Base-by-base conservation (phyloP, 441 rosid species). In the Jatropha podagrica region DNA sequence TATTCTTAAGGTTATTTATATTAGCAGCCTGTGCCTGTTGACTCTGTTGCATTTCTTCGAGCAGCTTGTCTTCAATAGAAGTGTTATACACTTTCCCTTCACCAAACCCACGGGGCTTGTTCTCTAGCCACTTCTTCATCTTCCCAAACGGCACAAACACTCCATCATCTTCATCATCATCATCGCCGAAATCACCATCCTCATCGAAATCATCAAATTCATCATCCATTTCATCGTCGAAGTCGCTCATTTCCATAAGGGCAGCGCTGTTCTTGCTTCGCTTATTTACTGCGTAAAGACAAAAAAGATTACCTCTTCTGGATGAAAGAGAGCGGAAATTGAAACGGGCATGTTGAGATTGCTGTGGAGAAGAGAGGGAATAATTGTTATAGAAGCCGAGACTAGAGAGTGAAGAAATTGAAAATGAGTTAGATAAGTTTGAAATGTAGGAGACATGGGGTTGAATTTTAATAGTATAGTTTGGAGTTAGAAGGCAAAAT, bases 51-150 rank as follows among this genome's bases (percentile, higher is more conserved):
- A 92, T 85, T 87, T 95, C 94, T 58, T 91, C 88, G 40, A 92
- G 85, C 87, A 95, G 83, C 83, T 88, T 86, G 55, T 89, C 97
- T 84, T 95, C 97, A 76, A 88, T 12, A 12, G 79, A 79, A 72
- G 97, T 91, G 61, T 90, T 91, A 58, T 91, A 95, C 40, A 77
- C 87, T 69, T 89, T 92, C 67, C 89, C 90, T n/a, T 74, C 89
- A 1, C 99, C 97, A 60, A 95, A 92, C 42, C 96, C 97, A 23
- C 82, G 78, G 0, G 97, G 97, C 86, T 81, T 89, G 59, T 62
- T 87, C 86, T 87, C 90, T 61, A 87, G 79, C 97, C 97, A 91
- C 82, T 81, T 69, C 78, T 77, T 77, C 97, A 91, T 90, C 79
- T 88, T 75, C 58, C 71, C 92, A 48, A 84, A 64, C 7, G 95